Evolutionary conservation across 176 grass and related monocot species (phyloP).

Genomic region (Secale cereale): DNA sequence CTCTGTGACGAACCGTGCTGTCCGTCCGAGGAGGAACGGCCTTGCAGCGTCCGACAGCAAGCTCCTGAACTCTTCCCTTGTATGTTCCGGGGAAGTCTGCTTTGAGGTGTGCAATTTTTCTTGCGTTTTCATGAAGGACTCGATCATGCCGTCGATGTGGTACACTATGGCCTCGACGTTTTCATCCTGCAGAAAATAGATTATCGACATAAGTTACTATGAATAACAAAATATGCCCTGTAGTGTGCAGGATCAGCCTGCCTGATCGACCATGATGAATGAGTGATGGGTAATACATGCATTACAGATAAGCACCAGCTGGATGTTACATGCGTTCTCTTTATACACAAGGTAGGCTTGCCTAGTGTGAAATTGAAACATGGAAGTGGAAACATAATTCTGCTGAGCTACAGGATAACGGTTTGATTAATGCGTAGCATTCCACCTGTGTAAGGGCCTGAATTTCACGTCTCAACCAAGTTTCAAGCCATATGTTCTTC

Average conservation of each 20-base stretch:
- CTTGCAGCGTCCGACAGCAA: slow-evolving; percentile 53
- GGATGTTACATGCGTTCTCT: background rate
- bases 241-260: background rate
- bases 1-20: slow-evolving; percentile 55
- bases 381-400: background rate
- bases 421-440: background rate
- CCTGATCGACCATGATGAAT: background rate
- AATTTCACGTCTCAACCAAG: slow-evolving; percentile 55
- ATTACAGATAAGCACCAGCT: background rate
- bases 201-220: background rate
- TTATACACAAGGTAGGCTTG: background rate
- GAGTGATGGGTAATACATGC: background rate
- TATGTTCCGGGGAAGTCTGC: slow-evolving; percentile 35
- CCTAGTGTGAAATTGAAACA: background rate
- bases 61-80: slow-evolving; percentile 54
- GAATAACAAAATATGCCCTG: background rate
- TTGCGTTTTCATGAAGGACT: slow-evolving; percentile 71
- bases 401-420: background rate
- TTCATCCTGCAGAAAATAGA: slow-evolving; percentile 51
- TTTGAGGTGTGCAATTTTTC: slow-evolving; percentile 13
- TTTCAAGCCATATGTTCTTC: slow-evolving; percentile 47
- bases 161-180: slow-evolving; percentile 61
- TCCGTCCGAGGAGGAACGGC: slow-evolving; percentile 66
- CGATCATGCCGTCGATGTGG: slow-evolving; percentile 77
- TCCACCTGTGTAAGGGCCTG: slow-evolving; percentile 47